A percentile compares a stretch with the other conserved stretches of the same genome.
Evolutionary conservation across 345 rosid genomes (phyloP).

Genomic region (Aquilaria malaccensis): DNA sequence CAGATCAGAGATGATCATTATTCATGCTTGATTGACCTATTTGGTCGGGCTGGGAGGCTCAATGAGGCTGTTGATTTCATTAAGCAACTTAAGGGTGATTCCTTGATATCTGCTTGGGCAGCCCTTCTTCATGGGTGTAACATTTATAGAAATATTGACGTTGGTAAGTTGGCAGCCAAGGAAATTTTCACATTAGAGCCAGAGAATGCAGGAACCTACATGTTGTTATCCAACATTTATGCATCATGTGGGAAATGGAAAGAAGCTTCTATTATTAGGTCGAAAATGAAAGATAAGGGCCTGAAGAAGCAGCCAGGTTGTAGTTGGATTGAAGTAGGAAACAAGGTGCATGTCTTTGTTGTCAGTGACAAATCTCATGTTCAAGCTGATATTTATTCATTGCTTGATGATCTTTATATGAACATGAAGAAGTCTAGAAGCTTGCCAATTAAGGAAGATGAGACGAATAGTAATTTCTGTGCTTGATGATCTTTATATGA

Average conservation of each 20-base stretch:
- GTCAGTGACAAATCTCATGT: slow-evolving; percentile 49
- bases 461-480: neutral
- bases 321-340: slow-evolving; percentile 59
- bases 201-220: slow-evolving; percentile 44
- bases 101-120: slow-evolving; percentile 47
- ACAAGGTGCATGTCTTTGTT: slow-evolving; percentile 38
- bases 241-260: slow-evolving; percentile 43
- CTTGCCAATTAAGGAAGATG: slow-evolving; percentile 4
- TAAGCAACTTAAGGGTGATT: slow-evolving; percentile 18
- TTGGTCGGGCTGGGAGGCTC: slow-evolving; percentile 58
- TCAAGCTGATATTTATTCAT: slow-evolving; percentile 25
- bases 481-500: slow-evolving; percentile 31
- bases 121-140: slow-evolving; percentile 67
- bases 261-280: slow-evolving; percentile 47
- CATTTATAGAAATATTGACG: slow-evolving; percentile 33
- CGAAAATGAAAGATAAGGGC: slow-evolving; percentile 51
- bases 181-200: slow-evolving; percentile 42
- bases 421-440: slow-evolving; percentile 30
- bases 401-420: slow-evolving; percentile 33
- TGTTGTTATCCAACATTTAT: slow-evolving; percentile 52
- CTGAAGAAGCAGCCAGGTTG: slow-evolving; percentile 74
- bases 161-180: slow-evolving; percentile 48
- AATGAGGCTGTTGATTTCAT: slow-evolving; percentile 44
- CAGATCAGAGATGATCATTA: slow-evolving; percentile 55
- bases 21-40: slow-evolving; percentile 65